These are phyloP conservation scores for Phenoliferia sp. DNA, from an alignment of 1,284 basidiomycete species.

Conservation along the genomic window DNA sequence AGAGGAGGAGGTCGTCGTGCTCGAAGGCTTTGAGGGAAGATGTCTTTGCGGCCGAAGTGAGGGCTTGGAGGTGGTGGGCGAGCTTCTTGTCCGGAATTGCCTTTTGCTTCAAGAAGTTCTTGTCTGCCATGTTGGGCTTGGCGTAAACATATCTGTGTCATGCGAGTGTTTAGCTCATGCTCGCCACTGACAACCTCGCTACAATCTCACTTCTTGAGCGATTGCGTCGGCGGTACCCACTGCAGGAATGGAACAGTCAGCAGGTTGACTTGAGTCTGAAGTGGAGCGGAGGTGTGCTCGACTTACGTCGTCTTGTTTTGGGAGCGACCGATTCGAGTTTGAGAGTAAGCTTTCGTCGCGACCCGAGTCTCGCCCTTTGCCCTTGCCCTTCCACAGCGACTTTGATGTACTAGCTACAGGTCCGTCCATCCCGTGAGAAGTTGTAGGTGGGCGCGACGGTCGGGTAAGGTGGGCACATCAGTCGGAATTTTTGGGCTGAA, in stretches of 20 bases:
- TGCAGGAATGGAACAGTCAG: not conserved
- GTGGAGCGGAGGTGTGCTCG: not conserved
- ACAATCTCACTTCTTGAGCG: constrained; percentile 25
- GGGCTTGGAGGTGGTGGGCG: constrained; percentile 24
- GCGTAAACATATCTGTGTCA: constrained; percentile 44
- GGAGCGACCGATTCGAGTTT: constrained; percentile 13
- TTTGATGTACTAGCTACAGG: not conserved
- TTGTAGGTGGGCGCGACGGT: not conserved
- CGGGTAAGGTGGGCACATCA: too few species aligned
- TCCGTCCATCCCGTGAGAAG: not conserved
- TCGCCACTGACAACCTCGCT: not conserved
- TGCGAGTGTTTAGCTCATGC: not conserved
- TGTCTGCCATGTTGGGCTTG: constrained; percentile 48
- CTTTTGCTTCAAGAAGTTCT: constrained; percentile 53
- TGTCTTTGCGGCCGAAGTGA: constrained; percentile 21
- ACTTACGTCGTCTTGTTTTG: constrained; percentile 16
- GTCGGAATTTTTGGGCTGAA: too few species aligned
- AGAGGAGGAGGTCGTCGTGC: constrained; percentile 46
- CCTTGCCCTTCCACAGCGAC: not conserved
- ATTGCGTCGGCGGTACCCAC: constrained; percentile 19
- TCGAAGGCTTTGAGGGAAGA: constrained; percentile 11
- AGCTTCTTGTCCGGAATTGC: constrained; percentile 46
- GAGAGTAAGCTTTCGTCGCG: constrained; percentile 47
- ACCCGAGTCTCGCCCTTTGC: constrained; percentile 27
- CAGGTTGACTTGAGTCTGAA: too few species aligned